Conservation (phyloP, 2,329 filamentous ascomycete genomes). For the Rosellinia necatrix region DNA sequence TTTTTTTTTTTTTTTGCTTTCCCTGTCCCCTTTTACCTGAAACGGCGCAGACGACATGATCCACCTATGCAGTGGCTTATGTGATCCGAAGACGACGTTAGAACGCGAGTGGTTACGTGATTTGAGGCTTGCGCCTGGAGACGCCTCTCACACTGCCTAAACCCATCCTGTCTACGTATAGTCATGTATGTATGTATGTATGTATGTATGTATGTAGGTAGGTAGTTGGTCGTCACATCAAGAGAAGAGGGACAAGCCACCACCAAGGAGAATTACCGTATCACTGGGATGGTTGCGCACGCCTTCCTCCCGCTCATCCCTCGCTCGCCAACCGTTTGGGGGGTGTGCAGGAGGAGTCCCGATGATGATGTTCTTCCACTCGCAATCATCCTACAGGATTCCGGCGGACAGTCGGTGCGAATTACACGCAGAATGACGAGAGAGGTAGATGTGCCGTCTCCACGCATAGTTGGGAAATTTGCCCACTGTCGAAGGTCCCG, state of each 20-base stretch:
- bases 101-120: neutral
- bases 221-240: neutral
- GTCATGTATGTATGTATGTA: no score
- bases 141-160: constrained; percentile 4
- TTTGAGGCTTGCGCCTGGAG: neutral
- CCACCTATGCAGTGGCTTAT: constrained; percentile 8
- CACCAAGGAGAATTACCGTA: neutral
- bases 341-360: no score
- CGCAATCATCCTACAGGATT: constrained; percentile 20
- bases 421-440: neutral
- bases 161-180: no score
- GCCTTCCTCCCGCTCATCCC: constrained; percentile 5
- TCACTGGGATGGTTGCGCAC: neutral
- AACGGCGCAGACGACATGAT: neutral
- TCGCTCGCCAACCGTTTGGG: neutral
- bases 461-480: neutral
- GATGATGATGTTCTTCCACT: neutral
- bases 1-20: no score
- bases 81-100: neutral
- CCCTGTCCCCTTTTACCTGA: neutral
- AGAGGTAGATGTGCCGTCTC: neutral
- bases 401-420: neutral
- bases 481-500: neutral
- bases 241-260: neutral
- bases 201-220: no score